Evolutionary conservation across 371 early-diverging fungal species (phyloP).

Genomic region (Catenaria anguillulae): DNA sequence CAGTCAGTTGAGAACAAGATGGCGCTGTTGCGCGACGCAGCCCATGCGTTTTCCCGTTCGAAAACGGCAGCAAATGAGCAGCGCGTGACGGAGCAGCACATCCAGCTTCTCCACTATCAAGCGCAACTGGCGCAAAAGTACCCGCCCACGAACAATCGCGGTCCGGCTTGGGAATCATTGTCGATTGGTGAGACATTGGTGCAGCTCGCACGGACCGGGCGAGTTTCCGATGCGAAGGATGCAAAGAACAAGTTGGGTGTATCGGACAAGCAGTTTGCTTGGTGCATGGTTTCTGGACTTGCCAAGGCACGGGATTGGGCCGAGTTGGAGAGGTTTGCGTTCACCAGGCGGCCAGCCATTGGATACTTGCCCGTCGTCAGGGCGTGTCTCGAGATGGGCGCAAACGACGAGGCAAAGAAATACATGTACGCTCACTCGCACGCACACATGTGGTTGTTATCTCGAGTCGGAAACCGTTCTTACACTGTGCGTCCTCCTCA

Average conservation of each 20-base stretch:
- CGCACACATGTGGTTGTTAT: too few species aligned
- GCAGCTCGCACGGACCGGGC: background rate
- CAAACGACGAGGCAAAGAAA: background rate
- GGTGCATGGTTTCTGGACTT: background rate
- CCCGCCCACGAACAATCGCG: background rate
- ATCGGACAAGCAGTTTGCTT: background rate
- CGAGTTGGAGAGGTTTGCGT: background rate
- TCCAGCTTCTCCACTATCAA: too few species aligned
- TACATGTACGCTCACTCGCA: conserved; percentile 2
- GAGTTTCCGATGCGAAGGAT: background rate
- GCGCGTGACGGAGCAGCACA: too few species aligned
- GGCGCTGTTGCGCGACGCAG: too few species aligned
- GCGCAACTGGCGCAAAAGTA: background rate
- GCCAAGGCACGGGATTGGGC: background rate
- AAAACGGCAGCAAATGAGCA: too few species aligned
- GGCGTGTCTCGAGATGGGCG: background rate
- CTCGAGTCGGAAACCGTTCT: too few species aligned
- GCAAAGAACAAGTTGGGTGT: background rate
- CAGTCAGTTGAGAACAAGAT: too few species aligned
- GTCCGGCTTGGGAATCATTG: background rate
- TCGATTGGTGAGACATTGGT: background rate
- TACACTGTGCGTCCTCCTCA: too few species aligned
- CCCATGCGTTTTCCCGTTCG: too few species aligned
- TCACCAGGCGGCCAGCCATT: background rate
- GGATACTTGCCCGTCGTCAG: background rate